phyloP scores from a whole-genome alignment of 2,329 filamentous ascomycete genomes.

The Cadophora gregata region DNA sequence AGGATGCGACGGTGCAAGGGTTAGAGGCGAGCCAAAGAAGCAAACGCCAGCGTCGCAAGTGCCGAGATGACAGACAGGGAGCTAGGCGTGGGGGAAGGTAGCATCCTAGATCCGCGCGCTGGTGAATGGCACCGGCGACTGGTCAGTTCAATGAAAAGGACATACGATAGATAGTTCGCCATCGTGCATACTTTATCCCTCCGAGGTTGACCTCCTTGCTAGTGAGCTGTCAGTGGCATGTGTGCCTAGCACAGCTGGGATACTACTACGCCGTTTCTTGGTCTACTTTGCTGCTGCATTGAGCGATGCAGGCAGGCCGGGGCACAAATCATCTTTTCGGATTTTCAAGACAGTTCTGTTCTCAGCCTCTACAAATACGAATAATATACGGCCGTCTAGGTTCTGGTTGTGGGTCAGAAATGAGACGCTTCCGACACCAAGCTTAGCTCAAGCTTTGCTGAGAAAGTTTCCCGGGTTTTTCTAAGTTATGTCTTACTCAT shows the following conservation, averaged over 20 bases:
- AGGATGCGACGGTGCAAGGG: background rate
- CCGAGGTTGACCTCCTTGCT: conserved; percentile 7
- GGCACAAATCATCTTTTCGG: background rate
- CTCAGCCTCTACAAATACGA: background rate
- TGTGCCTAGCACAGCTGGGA: background rate
- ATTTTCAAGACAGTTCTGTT: no score
- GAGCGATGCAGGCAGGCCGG: background rate
- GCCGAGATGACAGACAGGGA: conserved; percentile 5
- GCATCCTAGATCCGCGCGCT: background rate
- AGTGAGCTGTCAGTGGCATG: conserved; percentile 11
- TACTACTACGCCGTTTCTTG: background rate
- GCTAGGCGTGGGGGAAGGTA: background rate
- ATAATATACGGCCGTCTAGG: background rate
- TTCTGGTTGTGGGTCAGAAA: background rate
- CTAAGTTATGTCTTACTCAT: background rate
- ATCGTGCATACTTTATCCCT: conserved; percentile 7
- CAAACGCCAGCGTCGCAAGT: background rate
- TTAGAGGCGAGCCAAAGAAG: background rate
- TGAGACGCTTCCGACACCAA: background rate
- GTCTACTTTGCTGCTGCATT: background rate
- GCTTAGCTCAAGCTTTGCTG: background rate
- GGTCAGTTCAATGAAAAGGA: background rate
- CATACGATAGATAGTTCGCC: conserved; percentile 1
- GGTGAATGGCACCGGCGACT: background rate
- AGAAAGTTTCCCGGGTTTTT: background rate